Evolutionary conservation across 257 asterid species (phyloP), one percentile per base, ranked within the genome.

Genomic region (Solanum sejunctum): DNA sequence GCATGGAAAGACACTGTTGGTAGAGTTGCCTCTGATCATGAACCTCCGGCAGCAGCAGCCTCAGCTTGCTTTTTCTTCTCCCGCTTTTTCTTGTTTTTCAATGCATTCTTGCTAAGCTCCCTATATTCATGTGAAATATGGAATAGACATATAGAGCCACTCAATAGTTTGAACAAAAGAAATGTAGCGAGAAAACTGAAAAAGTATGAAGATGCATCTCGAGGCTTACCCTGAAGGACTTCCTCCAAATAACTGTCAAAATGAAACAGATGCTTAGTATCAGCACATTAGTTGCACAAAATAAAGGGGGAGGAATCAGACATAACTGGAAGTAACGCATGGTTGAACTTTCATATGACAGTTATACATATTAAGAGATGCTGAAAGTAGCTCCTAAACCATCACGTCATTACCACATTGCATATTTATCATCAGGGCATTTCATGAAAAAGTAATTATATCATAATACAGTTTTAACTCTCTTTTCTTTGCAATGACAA

Each of bases 61-160:
- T 92, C 99, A 41, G 94, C 93, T 28, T 94, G 95, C 89, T 95
- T 95, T 83, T 93, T 94, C 92, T 95, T 96, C 87, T 94, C 98
- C 89, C 98, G 91, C 41, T 93, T 95, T 60, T 92, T 96, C 98
- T 93, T 93, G 94, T 96, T 94, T 88, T 85, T 93, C 88, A 90
- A 87, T 1, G 99, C 98, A 51, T 90, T 92, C 91, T 95, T 96
- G 93, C 97, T 94, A 95, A 92, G 43, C 88, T 93, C 99, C 71
- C 98, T 96, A 87, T 55, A 69, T 57, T 55, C 58, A 67, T 75
- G 72, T 45, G 18, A 63, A 75, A 82, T 20, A 39, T 49, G 49
- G 63, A 86, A 52, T 17, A 11, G 21, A 16, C 28, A 28, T 1
- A 28, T 28, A 28, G 28, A 85, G 39, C 82, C 84, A 85, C 58